A percentile compares a stretch with the other conserved stretches of the same genome.
Conservation (phyloP, 106 monocot genomes). For the Dioscorea zingiberensis region DNA sequence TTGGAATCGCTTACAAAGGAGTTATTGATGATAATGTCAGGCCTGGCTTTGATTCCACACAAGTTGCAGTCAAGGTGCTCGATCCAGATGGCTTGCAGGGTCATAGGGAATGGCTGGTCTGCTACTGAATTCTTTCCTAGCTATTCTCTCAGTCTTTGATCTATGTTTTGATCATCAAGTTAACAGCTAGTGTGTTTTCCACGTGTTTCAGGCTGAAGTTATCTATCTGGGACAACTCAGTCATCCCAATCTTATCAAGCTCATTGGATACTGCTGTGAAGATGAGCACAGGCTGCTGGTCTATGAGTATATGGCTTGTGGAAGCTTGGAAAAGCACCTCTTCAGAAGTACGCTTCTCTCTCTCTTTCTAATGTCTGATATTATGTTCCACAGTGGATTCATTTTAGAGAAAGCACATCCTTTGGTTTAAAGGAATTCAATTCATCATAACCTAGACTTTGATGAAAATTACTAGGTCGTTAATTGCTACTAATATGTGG, state of each 20-base stretch:
- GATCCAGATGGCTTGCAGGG: conserved; percentile 71
- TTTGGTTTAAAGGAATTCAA: no score
- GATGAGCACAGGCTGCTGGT: conserved; percentile 56
- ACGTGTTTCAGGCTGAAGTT: conserved; percentile 58
- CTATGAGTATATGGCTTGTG: conserved; percentile 73
- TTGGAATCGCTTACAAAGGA: conserved; percentile 86
- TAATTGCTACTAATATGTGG: no score
- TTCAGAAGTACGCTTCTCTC: conserved; percentile 42
- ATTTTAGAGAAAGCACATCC: no score
- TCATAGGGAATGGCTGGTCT: conserved; percentile 81
- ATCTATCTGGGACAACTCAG: conserved; percentile 71
- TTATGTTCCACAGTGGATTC: no score
- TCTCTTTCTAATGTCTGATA: no score
- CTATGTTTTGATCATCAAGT: no score
- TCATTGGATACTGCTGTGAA: conserved; percentile 76
- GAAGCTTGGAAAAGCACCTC: conserved; percentile 71
- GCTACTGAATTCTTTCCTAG: no score
- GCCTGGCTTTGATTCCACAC: conserved; percentile 45
- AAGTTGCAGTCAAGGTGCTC: conserved; percentile 79
- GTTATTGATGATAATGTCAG: conserved; percentile 66
- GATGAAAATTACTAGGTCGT: no score
- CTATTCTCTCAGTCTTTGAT: no score
- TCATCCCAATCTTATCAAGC: conserved; percentile 70
- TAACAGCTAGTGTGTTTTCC: no score
- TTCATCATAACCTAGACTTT: no score